Evolutionary conservation across 345 rosid species (phyloP).

Genomic region (Geranium rotundifolium): DNA sequence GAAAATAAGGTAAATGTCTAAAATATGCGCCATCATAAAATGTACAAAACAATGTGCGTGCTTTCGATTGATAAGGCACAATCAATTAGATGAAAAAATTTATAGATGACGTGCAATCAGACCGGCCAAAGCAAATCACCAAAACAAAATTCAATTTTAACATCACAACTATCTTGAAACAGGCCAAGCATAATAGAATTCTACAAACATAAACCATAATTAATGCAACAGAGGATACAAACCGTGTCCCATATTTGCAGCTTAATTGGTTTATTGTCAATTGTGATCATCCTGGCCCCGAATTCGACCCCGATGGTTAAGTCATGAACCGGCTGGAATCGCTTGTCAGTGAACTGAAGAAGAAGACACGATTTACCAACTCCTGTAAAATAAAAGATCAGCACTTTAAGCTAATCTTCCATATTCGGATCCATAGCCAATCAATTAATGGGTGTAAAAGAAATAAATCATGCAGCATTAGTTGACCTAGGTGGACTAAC

Average conservation of each 20-base stretch:
- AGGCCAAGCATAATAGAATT: neutral
- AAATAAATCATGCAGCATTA: too few species aligned
- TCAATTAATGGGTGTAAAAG: too few species aligned
- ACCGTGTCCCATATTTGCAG: slow-evolving; percentile 99
- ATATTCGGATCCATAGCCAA: too few species aligned
- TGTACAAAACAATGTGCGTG: neutral
- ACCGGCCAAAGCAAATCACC: neutral
- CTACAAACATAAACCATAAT: neutral
- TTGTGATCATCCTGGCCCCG: slow-evolving; percentile 94
- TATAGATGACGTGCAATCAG: too few species aligned
- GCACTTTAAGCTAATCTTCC: neutral
- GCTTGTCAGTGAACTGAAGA: slow-evolving; percentile 92
- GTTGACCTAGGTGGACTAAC: too few species aligned
- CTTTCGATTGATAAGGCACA: neutral
- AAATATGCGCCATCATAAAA: too few species aligned
- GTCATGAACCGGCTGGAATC: slow-evolving; percentile 96
- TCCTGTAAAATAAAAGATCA: slow-evolving; percentile 26
- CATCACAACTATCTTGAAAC: neutral
- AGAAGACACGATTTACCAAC: slow-evolving; percentile 97
- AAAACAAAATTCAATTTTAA: too few species aligned
- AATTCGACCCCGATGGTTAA: slow-evolving; percentile 93
- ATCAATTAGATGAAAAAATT: too few species aligned
- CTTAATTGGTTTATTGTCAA: slow-evolving; percentile 84
- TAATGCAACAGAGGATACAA: neutral
- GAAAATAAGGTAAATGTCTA: neutral